Base-by-base conservation (phyloP, 2,329 filamentous ascomycete genomes). In the Talaromyces sp. region DNA sequence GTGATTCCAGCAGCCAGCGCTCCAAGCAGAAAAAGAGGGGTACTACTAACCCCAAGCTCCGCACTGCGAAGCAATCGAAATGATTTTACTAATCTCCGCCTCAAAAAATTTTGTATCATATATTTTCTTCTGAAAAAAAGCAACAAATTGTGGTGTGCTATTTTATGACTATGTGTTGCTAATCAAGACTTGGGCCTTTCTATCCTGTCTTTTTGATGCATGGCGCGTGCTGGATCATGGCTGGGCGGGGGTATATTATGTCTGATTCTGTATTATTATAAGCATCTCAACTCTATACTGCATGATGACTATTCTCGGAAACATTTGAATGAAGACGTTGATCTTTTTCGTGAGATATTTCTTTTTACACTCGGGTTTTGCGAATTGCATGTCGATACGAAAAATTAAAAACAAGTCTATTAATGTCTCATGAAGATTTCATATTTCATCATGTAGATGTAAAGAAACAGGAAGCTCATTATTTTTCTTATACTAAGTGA, bases 11-110 rank as follows among this genome's bases (percentile, higher is more conserved):
- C 62, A 69, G 70, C 60, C 73, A 72, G 14, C 73, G 72, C 51
- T 69, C 74, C 32, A 76, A 76, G 66, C 77, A 79, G 68, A 77
- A 77, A 67, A 79, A 79, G 72, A 73, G 75, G 58, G 71, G 73
- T 61, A 70, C 75, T 17, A 67, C 75, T 56, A 77, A 77, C 69
- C 75, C 75, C 54, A 77, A 77, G 66, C 75, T 77, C 46, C 73
- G 75, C 12, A 75, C 75, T 55, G 72, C 73, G 51, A 77, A 77
- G 69, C 72, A 76, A 66, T 70, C 74, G 14, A 61, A 61, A 31
- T 61, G 52, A 58, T 57, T 57, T 24, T 38, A 21, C 21, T 7
- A 21, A 19, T 52, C 5, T 66, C 62, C 46, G 46, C 68, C 10
- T 51, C 68, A 71, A 26, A 21, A n/a, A n/a, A 46, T 21, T 38